Conservation (phyloP, 306 rosid species). For the Cucumis melo region DNA sequence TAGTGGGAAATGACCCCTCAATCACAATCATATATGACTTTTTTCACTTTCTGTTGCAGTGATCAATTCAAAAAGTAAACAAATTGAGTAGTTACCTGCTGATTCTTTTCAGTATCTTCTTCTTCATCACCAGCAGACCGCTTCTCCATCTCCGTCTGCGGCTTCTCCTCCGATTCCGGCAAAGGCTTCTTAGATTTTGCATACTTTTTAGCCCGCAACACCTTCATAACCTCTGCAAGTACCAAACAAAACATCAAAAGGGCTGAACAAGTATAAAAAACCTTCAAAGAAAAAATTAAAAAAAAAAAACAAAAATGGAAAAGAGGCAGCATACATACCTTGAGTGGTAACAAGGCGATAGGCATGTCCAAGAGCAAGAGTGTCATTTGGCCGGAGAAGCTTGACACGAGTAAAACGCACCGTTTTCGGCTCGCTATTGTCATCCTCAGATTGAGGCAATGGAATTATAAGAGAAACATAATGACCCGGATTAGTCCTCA, state of each 20-base stretch:
- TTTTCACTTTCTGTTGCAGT: neutral
- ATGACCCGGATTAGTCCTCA: slow-evolving; percentile 80
- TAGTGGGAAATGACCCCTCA: neutral
- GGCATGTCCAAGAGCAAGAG: slow-evolving; percentile 95
- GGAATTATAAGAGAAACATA: slow-evolving; percentile 90
- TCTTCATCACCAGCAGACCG: slow-evolving; percentile 16
- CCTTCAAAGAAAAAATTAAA: no score
- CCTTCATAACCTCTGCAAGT: slow-evolving; percentile 70
- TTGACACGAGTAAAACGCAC: slow-evolving; percentile 85
- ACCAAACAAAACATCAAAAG: neutral
- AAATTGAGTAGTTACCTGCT: slow-evolving; percentile 25
- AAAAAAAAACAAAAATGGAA: neutral
- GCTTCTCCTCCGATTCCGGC: slow-evolving; percentile 22
- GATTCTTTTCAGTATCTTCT: slow-evolving; percentile 22
- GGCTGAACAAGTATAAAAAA: neutral
- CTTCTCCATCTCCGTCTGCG: slow-evolving; percentile 4
- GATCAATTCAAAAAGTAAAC: neutral
- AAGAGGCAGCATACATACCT: slow-evolving; percentile 29
- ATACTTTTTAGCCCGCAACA: slow-evolving; percentile 66
- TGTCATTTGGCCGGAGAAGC: slow-evolving; percentile 78
- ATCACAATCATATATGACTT: neutral
- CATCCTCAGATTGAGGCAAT: slow-evolving; percentile 37
- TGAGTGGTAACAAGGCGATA: slow-evolving; percentile 79
- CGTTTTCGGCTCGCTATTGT: slow-evolving; percentile 26
- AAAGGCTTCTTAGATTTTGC: slow-evolving; percentile 60